phyloP scores from a whole-genome alignment of 169 alveolate genomes.

The Toxoplasma gondii region DNA sequence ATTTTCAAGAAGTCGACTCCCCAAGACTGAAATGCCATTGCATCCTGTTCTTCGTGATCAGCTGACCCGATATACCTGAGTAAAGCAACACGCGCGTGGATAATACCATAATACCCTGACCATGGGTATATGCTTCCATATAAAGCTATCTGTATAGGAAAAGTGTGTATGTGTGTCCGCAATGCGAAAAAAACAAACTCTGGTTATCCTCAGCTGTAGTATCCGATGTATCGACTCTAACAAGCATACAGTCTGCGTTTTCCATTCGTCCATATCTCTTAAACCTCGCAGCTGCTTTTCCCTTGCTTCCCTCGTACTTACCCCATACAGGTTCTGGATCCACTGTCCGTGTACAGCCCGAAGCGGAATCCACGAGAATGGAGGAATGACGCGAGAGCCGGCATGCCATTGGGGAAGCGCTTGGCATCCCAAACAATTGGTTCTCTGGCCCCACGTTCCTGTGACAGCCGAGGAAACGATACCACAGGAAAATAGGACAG shows the following conservation, averaged over 20 bases:
- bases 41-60: slow-evolving; percentile 19
- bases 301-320: slow-evolving; percentile 53
- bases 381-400: slow-evolving; percentile 75
- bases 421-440: slow-evolving; percentile 70
- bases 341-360: slow-evolving; percentile 83
- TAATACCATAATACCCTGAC: not conserved
- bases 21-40: not conserved
- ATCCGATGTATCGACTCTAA: not conserved
- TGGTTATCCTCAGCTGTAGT: not conserved
- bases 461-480: not conserved
- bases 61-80: not conserved
- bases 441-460: slow-evolving; percentile 63
- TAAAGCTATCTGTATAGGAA: not conserved
- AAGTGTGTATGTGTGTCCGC: too few species aligned
- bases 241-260: too few species aligned
- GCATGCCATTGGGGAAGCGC: slow-evolving; percentile 81
- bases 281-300: not conserved
- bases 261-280: not conserved
- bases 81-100: not conserved
- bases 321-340: slow-evolving; percentile 78
- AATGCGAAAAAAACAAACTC: too few species aligned
- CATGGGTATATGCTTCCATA: not conserved
- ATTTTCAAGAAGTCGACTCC: slow-evolving; percentile 77
- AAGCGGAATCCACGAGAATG: slow-evolving; percentile 75
- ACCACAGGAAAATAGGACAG: too few species aligned